Conservation (phyloP, 495 filamentous ascomycete genomes). For the Letharia columbiana region DNA sequence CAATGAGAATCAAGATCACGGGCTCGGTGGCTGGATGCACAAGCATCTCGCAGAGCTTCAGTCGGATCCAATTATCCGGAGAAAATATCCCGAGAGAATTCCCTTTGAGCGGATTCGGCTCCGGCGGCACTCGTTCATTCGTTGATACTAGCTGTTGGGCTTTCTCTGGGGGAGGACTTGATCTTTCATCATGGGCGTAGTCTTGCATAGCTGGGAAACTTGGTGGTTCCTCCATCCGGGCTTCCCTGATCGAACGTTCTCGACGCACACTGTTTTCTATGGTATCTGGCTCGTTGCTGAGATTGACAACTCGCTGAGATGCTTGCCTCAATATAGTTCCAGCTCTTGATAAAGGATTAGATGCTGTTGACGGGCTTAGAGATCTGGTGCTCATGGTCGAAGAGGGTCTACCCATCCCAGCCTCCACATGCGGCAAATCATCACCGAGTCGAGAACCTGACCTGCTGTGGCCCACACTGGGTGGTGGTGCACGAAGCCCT, state of each 20-base stretch:
- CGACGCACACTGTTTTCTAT: conserved; percentile 66
- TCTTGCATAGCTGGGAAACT: conserved; percentile 49
- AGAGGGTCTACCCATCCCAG: conserved; percentile 36
- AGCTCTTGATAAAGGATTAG: conserved; percentile 62
- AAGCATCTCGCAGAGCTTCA: conserved; percentile 74
- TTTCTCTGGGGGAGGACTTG: conserved; percentile 41
- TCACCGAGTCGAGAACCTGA: conserved; percentile 51
- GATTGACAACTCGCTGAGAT: conserved; percentile 94
- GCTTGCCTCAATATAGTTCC: conserved; percentile 92
- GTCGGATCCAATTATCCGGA: conserved; percentile 64
- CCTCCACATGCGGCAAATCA: conserved; percentile 50
- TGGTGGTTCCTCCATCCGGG: conserved; percentile 47
- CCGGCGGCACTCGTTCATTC: conserved; percentile 34
- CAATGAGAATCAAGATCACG: conserved; percentile 74
- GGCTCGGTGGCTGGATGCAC: conserved; percentile 84
- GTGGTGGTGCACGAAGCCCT: conserved; percentile 29
- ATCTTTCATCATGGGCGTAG: conserved; percentile 44
- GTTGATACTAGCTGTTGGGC: conserved; percentile 28
- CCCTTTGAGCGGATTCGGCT: conserved; percentile 77
- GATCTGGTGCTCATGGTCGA: conserved; percentile 40
- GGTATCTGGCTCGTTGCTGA: conserved; percentile 80
- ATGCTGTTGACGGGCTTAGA: conserved; percentile 46
- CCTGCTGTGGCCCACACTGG: conserved; percentile 50
- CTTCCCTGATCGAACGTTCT: conserved; percentile 49
- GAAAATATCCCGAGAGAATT: conserved; percentile 79